Percentiles rank a stretch among this genome's conserved stretches.
Evolutionary conservation across 495 filamentous ascomycete species (phyloP).

Genomic region (Tuber melanosporum): DNA sequence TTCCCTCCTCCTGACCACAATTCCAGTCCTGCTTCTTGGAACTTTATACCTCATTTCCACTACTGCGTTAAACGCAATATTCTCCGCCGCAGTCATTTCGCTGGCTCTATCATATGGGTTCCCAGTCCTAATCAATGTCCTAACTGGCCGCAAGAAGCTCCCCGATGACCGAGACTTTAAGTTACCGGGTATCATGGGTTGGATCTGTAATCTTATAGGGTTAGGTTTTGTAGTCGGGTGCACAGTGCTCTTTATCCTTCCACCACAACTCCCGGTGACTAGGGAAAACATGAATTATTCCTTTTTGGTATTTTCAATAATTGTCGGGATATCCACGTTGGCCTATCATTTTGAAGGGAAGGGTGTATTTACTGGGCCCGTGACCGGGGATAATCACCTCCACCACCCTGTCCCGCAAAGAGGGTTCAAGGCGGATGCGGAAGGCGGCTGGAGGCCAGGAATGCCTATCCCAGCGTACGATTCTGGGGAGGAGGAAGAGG

Average conservation of each 20-base stretch:
- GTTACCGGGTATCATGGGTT: constrained; percentile 54
- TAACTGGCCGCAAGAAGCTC: constrained; percentile 59
- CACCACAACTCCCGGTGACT: constrained; percentile 59
- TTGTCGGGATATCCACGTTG: constrained; percentile 57
- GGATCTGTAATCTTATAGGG: constrained; percentile 60
- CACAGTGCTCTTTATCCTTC: constrained; percentile 71
- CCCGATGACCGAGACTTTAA: constrained; percentile 57
- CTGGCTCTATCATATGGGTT: constrained; percentile 68
- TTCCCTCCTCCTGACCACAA: constrained; percentile 59
- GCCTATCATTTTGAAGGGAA: constrained; percentile 70
- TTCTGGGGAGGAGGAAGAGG: neutral
- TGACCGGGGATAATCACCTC: neutral
- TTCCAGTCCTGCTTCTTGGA: constrained; percentile 62
- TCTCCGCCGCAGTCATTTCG: constrained; percentile 63
- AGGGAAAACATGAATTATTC: constrained; percentile 72
- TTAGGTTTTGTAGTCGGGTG: constrained; percentile 60
- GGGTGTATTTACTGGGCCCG: constrained; percentile 42
- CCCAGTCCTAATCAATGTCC: constrained; percentile 60
- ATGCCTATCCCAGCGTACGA: neutral
- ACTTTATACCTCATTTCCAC: constrained; percentile 69
- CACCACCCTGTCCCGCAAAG: neutral
- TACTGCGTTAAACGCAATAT: constrained; percentile 61
- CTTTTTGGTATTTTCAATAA: constrained; percentile 62
- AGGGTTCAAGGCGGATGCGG: neutral
- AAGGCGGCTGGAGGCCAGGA: neutral